Conservation (phyloP, 2,329 filamentous ascomycete species). For the Daldinia eschscholtzii region DNA sequence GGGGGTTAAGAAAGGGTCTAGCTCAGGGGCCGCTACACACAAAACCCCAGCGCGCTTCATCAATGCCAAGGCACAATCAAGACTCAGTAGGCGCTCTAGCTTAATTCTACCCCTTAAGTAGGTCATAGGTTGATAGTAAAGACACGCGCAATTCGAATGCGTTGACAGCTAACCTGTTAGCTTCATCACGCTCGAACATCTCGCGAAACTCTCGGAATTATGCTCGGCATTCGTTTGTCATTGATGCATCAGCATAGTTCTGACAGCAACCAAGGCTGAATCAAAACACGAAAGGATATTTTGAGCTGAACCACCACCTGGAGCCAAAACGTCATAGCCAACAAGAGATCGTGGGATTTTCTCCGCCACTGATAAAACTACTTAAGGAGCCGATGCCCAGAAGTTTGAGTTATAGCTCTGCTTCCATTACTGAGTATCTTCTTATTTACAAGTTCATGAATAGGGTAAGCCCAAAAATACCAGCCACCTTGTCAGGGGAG, state of each 20-base stretch:
- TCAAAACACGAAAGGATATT: background rate
- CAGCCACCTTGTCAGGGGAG: background rate
- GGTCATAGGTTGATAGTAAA: background rate
- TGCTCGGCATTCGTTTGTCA: conserved; percentile 4
- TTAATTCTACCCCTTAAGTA: background rate
- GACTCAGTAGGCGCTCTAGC: conserved; percentile 8
- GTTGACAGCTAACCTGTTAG: background rate
- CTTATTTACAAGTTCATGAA: background rate
- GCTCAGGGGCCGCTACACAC: conserved; percentile 7
- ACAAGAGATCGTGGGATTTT: conserved; percentile 4
- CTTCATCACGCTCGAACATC: background rate
- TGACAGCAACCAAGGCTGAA: background rate
- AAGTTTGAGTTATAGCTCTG: conserved; percentile 6
- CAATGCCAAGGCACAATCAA: conserved; percentile 2
- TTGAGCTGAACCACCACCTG: background rate
- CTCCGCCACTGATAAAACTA: background rate
- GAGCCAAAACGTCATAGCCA: background rate
- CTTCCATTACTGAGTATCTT: background rate
- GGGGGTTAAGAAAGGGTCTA: conserved; percentile 6
- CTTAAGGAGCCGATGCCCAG: background rate
- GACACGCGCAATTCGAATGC: background rate
- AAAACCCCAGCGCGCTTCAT: conserved; percentile 7
- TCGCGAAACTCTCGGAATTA: background rate
- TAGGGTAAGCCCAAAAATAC: no score
- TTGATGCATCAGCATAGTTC: background rate